Evolutionary conservation across 306 rosid genomes (phyloP), one percentile per base, ranked within the genome.

Genomic region (Cajanus cajan): DNA sequence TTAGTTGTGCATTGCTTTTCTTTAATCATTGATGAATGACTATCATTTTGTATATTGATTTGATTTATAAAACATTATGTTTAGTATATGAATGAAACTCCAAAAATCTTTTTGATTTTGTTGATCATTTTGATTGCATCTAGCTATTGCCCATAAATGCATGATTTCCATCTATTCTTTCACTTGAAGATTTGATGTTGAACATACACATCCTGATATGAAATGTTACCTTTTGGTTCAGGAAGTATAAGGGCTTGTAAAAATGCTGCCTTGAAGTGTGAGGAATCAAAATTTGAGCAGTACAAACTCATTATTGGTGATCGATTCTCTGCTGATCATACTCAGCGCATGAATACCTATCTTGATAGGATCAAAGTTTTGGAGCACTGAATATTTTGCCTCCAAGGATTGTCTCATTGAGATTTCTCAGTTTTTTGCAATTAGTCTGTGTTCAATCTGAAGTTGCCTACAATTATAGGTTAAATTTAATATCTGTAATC

Each of bases 221-320:
- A 54, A 68, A 9, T 61, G 18, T 33, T 6, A 44, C 44, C 36
- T 55, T 10, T 57, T 79, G 73, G 57, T 72, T 76, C 82, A 92
- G 97, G 98, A 68, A 90, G 92, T 68, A 82, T 88, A 59, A 83
- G 65, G 80, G 97, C 93, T 47, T 85, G 96, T 79, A 93, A 82
- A 85, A 83, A 58, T 64, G 88, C 86, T 0, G 91, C 97, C 9
- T 84, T 90, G 80, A 92, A 89, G 85, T 82, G 91, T 22, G 97
- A 95, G 57, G 82, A 86, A 83, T 74, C 80, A 28, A 95, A 92
- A 75, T 92, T 92, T 85, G 87, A 92, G 81, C 96, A 87, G 72
- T 79, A 77, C 88, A 92, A 92, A 79, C 82, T 92, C 75, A 76
- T 71, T 55, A 88, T 77, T 71, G 92, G 90, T 63, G 84, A 82